These are phyloP conservation scores for Noccaea caerulescens DNA, from an alignment of 345 rosid genomes.

Conservation along the genomic window DNA sequence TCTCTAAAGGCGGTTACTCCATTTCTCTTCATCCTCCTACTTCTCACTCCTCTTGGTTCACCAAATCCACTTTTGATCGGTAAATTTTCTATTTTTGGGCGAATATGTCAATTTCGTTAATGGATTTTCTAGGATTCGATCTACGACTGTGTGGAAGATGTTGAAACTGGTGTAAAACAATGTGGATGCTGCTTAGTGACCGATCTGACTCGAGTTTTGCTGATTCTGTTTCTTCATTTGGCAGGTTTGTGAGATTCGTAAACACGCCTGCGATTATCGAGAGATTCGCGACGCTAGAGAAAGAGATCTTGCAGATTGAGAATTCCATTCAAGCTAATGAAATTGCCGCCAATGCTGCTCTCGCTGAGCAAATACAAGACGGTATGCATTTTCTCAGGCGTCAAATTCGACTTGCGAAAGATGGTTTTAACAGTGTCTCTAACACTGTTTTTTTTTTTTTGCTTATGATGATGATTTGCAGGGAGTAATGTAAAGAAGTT, in stretches of 20 bases:
- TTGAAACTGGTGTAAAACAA: not conserved
- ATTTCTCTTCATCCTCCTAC: slow-evolving; percentile 70
- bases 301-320: slow-evolving; percentile 78
- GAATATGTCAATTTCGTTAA: not conserved
- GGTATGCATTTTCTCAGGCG: slow-evolving; percentile 46
- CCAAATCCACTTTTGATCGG: slow-evolving; percentile 87
- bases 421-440: not conserved
- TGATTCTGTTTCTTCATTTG: not conserved
- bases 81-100: slow-evolving; percentile 33
- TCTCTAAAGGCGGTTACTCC: slow-evolving; percentile 85
- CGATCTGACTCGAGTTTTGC: too few relatives aligned
- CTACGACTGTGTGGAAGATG: not conserved
- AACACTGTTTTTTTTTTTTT: not conserved
- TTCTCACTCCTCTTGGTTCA: slow-evolving; percentile 67
- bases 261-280: slow-evolving; percentile 90
- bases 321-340: slow-evolving; percentile 65
- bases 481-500: slow-evolving; percentile 51
- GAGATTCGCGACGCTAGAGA: slow-evolving; percentile 73
- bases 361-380: slow-evolving; percentile 44
- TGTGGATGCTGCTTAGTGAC: not conserved
- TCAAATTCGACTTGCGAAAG: not conserved
- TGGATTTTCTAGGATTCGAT: not conserved
- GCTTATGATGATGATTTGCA: slow-evolving; percentile 28
- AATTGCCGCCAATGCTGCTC: slow-evolving; percentile 44
- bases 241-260: slow-evolving; percentile 85